phyloP scores from a whole-genome alignment of 306 rosid genomes.

The Lotus japonicus region DNA sequence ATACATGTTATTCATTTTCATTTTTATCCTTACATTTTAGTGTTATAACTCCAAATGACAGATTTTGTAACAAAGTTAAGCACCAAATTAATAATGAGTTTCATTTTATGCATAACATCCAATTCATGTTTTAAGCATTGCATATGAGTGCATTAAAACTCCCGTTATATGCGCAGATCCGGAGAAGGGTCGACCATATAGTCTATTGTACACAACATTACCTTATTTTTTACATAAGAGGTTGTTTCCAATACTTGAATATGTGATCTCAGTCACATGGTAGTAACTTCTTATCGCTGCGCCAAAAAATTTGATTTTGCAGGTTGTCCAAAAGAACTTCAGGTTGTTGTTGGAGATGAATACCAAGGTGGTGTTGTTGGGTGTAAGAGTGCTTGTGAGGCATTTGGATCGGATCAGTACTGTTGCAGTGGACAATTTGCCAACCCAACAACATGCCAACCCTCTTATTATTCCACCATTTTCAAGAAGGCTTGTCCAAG shows the following conservation, averaged over 20 bases:
- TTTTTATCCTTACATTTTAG: not conserved
- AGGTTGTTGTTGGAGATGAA: slow-evolving; percentile 54
- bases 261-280: too few relatives aligned
- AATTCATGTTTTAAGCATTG: not conserved
- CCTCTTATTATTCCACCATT: slow-evolving; percentile 64
- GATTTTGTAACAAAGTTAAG: not conserved
- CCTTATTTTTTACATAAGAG: too few relatives aligned
- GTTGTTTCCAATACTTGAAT: too few relatives aligned
- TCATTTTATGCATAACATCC: too few relatives aligned
- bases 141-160: not conserved
- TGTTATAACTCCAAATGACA: not conserved
- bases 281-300: too few relatives aligned
- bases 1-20: too few relatives aligned
- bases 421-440: slow-evolving; percentile 86
- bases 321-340: slow-evolving; percentile 97
- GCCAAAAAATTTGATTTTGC: not conserved
- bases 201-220: too few relatives aligned
- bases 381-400: slow-evolving; percentile 89
- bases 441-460: slow-evolving; percentile 74
- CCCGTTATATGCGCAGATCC: too few relatives aligned
- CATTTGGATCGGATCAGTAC: slow-evolving; percentile 69
- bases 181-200: too few relatives aligned
- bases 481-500: slow-evolving; percentile 89
- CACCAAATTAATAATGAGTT: not conserved
- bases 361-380: slow-evolving; percentile 53